Evolutionary conservation across 1,139 yeast species (phyloP), one percentile per base, ranked within the genome.

Genomic region (Zygosaccharomyces pseudobailii): DNA sequence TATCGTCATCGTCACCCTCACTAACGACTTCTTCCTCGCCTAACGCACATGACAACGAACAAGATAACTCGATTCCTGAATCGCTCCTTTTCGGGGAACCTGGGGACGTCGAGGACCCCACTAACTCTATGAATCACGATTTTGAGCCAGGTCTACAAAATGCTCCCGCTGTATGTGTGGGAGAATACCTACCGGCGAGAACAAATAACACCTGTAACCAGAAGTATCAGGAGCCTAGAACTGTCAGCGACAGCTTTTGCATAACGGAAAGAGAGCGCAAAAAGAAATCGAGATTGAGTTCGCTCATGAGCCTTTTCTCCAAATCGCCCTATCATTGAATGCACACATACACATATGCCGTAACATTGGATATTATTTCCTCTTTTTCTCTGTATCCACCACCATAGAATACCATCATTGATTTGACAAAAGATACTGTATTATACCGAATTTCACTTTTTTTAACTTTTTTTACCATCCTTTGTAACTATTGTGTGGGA

Each of bases 71-170:
- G 9, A 45, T 60, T 8, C 54, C 63, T 8, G 47, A 50, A 43
- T 65, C 59, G 27, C 50, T 58, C n/a, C 48, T 58, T n/a, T 50
- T 56, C 30, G 64, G 63, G 17, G 61, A 57, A 47, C 64, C 64
- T 2, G 63, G 64, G 20, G 63, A 58, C 35, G 53, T 47, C 7
- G 59, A 57, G 17, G 63, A 58, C 42, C 47, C 57, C 24, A 55
- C 61, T 17, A 13, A 8, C 22, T 38, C 41, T 19, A 28, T 38
- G 9, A 20, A 38, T 19, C 41, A 25, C 7, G 41, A 19, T 10
- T 28, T 38, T 10, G 41, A 31, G 17, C 33, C 20, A 20, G 34
- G 34, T 10, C 20, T 38, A 19, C 27, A 8, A 13, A 13, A 13
- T 13, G 17, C 17, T 13, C 40, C 10, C 21, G 32, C 40, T 8